Conservation (phyloP, 192 early-diverging fungal species). For the Podochytrium sp. region DNA sequence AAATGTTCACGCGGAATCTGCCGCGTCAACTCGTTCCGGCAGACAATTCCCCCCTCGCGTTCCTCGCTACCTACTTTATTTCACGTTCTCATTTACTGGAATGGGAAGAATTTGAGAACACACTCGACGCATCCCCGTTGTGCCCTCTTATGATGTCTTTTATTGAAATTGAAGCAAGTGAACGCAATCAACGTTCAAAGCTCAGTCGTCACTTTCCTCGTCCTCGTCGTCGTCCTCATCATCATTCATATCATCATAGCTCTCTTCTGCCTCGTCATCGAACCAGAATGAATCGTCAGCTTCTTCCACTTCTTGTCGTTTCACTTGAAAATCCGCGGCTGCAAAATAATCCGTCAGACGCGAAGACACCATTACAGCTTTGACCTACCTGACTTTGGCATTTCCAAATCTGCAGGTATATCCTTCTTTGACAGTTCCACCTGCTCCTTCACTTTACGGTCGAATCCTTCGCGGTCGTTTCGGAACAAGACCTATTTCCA, state of each 20-base stretch:
- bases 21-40: too few species aligned
- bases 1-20: too few species aligned
- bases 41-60: too few species aligned
- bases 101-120: too few species aligned
- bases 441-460: conserved; percentile 45
- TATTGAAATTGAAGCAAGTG: too few species aligned
- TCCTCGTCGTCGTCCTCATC: conserved; percentile 39
- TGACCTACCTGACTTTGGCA: conserved; percentile 50
- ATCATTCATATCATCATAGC: conserved; percentile 41
- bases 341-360: neutral
- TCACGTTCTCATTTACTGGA: too few species aligned
- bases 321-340: conserved; percentile 46
- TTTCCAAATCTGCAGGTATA: conserved; percentile 54
- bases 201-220: neutral
- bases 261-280: conserved; percentile 52
- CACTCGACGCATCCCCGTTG: too few species aligned
- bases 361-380: neutral
- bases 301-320: conserved; percentile 24
- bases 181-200: too few species aligned
- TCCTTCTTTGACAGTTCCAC: conserved; percentile 57
- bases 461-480: conserved; percentile 46
- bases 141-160: too few species aligned
- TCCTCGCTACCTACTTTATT: too few species aligned
- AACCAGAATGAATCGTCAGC: conserved; percentile 50
- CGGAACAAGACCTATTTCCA: conserved; percentile 48